Evolutionary conservation across 2,329 filamentous ascomycete genomes (phyloP).

Genomic region (Aschersonia sp.): DNA sequence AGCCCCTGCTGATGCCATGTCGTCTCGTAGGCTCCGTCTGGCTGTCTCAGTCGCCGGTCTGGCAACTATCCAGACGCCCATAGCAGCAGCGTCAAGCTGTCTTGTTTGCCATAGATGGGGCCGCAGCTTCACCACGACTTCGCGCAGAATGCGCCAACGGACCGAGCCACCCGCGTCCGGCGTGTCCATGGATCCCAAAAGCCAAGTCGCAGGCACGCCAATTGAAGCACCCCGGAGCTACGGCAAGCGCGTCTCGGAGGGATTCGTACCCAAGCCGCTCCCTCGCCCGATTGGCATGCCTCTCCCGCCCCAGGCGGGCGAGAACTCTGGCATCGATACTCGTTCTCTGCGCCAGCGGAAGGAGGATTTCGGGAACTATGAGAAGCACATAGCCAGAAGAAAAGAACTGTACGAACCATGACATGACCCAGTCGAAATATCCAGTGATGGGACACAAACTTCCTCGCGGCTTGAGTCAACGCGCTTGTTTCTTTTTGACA

Average conservation of each 20-base stretch:
- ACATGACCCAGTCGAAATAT: not conserved
- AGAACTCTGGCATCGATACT: conserved; percentile 66
- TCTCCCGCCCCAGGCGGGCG: conserved; percentile 55
- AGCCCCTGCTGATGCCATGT: conserved; percentile 9
- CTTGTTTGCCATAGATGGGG: conserved; percentile 34
- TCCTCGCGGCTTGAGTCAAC: not conserved
- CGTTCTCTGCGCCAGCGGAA: conserved; percentile 53
- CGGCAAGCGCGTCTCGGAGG: conserved; percentile 34
- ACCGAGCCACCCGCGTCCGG: conserved; percentile 20
- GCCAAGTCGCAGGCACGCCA: conserved; percentile 26
- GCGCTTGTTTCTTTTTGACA: not conserved
- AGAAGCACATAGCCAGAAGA: conserved; percentile 66
- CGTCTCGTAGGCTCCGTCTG: conserved; percentile 17
- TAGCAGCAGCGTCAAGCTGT: conserved; percentile 18
- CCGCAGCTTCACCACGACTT: conserved; percentile 26
- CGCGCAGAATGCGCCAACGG: conserved; percentile 17
- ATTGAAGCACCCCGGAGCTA: conserved; percentile 45
- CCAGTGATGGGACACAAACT: not conserved
- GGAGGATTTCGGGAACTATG: conserved; percentile 71
- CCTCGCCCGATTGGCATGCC: conserved; percentile 70
- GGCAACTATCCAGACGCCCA: not conserved
- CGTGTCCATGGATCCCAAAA: conserved; percentile 21
- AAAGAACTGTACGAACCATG: conserved; percentile 50
- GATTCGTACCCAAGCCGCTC: conserved; percentile 45
- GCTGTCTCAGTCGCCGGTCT: conserved; percentile 11